Percentiles rank a stretch among this genome's conserved stretches.
Evolutionary conservation across 2,329 filamentous ascomycete species (phyloP).

Genomic region (Alternaria arbusti): DNA sequence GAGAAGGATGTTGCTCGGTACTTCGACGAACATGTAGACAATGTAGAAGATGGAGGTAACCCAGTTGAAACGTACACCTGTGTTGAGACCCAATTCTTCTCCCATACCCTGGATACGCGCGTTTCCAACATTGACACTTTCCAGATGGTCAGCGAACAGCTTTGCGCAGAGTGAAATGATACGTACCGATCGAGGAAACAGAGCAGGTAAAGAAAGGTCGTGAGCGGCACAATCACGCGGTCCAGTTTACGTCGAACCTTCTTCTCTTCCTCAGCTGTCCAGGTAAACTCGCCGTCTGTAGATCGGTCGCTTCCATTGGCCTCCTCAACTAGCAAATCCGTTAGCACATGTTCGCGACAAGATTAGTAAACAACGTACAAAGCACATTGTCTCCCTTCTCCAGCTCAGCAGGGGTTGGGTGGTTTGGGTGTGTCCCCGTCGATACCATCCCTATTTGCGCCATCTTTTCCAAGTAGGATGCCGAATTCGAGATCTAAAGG

Average conservation of each 20-base stretch:
- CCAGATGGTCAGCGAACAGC: slow-evolving; percentile 11
- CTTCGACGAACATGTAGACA: slow-evolving; percentile 62
- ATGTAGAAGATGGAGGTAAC: slow-evolving; percentile 66
- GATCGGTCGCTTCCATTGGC: slow-evolving; percentile 38
- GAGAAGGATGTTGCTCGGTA: slow-evolving; percentile 63
- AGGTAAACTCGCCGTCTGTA: slow-evolving; percentile 47
- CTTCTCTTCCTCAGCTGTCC: slow-evolving; percentile 60
- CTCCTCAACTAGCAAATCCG: slow-evolving; percentile 24
- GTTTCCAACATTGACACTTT: slow-evolving; percentile 58
- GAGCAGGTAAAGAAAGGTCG: slow-evolving; percentile 61
- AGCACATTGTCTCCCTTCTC: slow-evolving; percentile 28
- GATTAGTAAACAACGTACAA: slow-evolving; percentile 23
- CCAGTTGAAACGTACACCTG: slow-evolving; percentile 62
- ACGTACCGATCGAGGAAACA: slow-evolving; percentile 56
- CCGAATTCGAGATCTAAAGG: slow-evolving; percentile 1
- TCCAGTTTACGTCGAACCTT: slow-evolving; percentile 60
- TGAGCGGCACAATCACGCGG: slow-evolving; percentile 59
- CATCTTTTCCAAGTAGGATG: slow-evolving; percentile 9
- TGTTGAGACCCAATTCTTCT: slow-evolving; percentile 55
- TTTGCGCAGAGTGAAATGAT: background rate
- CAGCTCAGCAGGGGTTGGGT: slow-evolving; percentile 12
- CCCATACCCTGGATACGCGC: slow-evolving; percentile 63
- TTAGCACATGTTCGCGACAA: slow-evolving; percentile 9
- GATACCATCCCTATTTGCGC: slow-evolving; percentile 6
- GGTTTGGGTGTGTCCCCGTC: slow-evolving; percentile 4